Percentiles rank a stretch among this genome's conserved stretches.
phyloP scores from a whole-genome alignment of 305 asterid species.

The Fraxinus ornus region DNA sequence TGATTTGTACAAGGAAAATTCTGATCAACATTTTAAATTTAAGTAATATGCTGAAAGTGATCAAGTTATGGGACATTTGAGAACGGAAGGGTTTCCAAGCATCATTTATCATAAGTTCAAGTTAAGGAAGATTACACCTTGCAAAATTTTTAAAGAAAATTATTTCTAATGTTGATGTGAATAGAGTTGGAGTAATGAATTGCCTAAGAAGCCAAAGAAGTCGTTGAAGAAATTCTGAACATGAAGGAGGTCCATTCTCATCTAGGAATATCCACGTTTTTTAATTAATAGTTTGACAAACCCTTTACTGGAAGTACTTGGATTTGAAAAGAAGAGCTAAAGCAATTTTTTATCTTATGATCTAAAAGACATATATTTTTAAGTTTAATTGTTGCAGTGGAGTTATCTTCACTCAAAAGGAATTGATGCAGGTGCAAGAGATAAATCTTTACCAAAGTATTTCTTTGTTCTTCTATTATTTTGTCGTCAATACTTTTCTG shows the following conservation, averaged over 20 bases:
- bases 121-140: neutral
- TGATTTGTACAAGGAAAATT: neutral
- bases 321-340: neutral
- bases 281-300: neutral
- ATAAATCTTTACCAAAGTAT: neutral
- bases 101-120: neutral
- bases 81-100: neutral
- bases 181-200: neutral
- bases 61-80: neutral
- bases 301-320: neutral
- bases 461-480: neutral
- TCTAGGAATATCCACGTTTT: neutral
- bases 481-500: neutral
- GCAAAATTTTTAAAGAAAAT: neutral
- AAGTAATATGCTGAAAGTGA: neutral
- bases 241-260: neutral
- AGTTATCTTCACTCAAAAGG: neutral
- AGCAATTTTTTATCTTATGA: neutral
- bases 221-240: neutral
- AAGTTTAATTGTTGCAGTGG: neutral
- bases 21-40: neutral
- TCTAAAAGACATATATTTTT: neutral
- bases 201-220: neutral
- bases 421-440: neutral
- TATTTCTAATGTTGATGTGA: neutral